Conservation (phyloP, 2,329 filamentous ascomycete genomes). For the Dothistroma pini region DNA sequence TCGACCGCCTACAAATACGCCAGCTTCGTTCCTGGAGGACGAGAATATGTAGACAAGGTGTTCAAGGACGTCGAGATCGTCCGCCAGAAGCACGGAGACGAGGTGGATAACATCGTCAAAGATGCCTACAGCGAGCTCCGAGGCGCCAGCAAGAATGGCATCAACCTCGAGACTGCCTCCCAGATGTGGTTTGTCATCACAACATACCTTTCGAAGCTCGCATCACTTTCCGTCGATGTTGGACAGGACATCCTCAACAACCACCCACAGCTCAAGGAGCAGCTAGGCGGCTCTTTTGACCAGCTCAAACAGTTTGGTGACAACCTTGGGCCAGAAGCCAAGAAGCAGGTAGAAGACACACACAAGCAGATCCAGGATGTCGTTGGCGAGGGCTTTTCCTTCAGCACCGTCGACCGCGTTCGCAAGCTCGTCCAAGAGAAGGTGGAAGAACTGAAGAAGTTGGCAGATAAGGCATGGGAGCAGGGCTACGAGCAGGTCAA, state of each 20-base stretch:
- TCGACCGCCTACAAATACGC: conserved; percentile 66
- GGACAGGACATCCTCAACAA: conserved; percentile 65
- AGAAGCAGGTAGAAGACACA: conserved; percentile 70
- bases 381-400: conserved; percentile 58
- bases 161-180: conserved; percentile 60
- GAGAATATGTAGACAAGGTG: conserved; percentile 62
- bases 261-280: conserved; percentile 69
- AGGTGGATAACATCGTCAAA: conserved; percentile 65
- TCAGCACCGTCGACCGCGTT: conserved; percentile 52
- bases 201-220: conserved; percentile 58
- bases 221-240: conserved; percentile 60
- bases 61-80: conserved; percentile 70
- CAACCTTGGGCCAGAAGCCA: conserved; percentile 68
- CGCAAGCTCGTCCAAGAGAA: conserved; percentile 66
- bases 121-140: conserved; percentile 67
- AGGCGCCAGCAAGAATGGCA: conserved; percentile 53
- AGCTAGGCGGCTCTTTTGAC: conserved; percentile 64
- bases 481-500: conserved; percentile 67
- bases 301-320: conserved; percentile 67
- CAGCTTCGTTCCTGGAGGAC: conserved; percentile 67
- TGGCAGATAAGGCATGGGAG: conserved; percentile 67
- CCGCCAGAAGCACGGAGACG: conserved; percentile 62
- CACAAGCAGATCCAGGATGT: conserved; percentile 65
- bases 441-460: conserved; percentile 60
- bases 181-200: conserved; percentile 61